These are phyloP conservation scores for Pestalotiopsis sp. DNA, from an alignment of 2,329 filamentous ascomycete species.

Conservation along the genomic window DNA sequence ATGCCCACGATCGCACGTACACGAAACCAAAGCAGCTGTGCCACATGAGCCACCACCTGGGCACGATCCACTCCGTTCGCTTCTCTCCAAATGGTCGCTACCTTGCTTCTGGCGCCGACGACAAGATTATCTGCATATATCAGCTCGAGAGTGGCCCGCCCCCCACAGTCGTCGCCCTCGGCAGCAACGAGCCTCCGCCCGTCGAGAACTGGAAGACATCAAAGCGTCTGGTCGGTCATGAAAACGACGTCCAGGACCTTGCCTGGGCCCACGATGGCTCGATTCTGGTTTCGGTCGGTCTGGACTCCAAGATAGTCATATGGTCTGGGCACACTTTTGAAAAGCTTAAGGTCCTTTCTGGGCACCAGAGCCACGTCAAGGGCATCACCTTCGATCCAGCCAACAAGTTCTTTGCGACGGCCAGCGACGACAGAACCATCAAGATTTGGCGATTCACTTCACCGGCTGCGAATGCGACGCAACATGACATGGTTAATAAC, in stretches of 20 bases:
- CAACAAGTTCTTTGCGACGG: constrained; percentile 98
- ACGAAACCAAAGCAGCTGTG: constrained; percentile 88
- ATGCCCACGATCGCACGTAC: constrained; percentile 72
- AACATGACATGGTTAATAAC: constrained; percentile 95
- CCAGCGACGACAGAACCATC: constrained; percentile 94
- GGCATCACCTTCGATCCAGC: constrained; percentile 98
- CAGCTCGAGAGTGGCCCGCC: constrained; percentile 81
- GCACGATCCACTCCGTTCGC: constrained; percentile 94
- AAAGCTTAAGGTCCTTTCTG: constrained; percentile 90
- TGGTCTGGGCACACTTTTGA: constrained; percentile 99
- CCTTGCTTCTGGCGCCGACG: constrained; percentile 93
- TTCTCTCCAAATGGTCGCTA: constrained; percentile 96
- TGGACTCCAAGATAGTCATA: constrained; percentile 97
- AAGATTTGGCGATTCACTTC: constrained; percentile 96
- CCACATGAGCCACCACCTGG: constrained; percentile 97
- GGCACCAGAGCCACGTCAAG: constrained; percentile 97
- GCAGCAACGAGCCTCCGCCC: constrained; percentile 85
- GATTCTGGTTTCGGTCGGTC: constrained; percentile 89
- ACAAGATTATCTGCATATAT: constrained; percentile 99
- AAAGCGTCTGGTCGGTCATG: constrained; percentile 90
- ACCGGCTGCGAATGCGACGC: constrained; percentile 85
- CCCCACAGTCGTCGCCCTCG: constrained; percentile 73
- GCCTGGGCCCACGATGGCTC: constrained; percentile 97
- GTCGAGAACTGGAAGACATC: constrained; percentile 98
- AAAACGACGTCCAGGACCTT: constrained; percentile 97